phyloP scores from a whole-genome alignment of 208 protist genomes.

The Trypanosoma melophagium region DNA sequence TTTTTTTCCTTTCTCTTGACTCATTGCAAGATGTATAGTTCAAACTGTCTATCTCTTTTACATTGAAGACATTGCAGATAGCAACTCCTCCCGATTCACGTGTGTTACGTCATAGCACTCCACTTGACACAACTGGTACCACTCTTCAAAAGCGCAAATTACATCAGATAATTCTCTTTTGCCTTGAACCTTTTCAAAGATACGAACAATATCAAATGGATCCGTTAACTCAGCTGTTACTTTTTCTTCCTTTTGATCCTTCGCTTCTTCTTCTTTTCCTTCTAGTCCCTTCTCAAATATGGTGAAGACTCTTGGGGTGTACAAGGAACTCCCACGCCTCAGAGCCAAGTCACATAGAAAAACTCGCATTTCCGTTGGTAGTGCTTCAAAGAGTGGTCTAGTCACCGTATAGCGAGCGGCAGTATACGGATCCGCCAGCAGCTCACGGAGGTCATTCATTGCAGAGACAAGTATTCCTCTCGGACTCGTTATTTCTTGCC shows the following conservation, averaged over 20 bases:
- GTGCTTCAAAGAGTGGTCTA: constrained; percentile 20
- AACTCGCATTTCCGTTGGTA: constrained; percentile 40
- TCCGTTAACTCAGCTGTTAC: constrained; percentile 4
- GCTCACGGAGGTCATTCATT: constrained; percentile 25
- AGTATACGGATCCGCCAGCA: constrained; percentile 30
- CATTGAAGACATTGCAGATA: constrained; percentile 19
- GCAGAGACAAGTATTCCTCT: constrained; percentile 11
- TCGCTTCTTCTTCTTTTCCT: constrained; percentile 1
- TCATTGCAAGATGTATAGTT: too few species aligned
- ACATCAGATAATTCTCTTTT: constrained; percentile 45
- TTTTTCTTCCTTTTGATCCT: background rate
- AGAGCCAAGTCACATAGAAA: constrained; percentile 49
- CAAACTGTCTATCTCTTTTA: constrained; percentile 4
- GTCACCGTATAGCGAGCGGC: constrained; percentile 27
- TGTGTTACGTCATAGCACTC: constrained; percentile 51
- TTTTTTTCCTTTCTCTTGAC: too few species aligned
- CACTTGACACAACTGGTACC: constrained; percentile 69
- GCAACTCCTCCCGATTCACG: constrained; percentile 28
- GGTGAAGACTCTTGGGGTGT: constrained; percentile 37
- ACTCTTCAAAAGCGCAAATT: constrained; percentile 69
- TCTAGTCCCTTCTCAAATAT: constrained; percentile 4
- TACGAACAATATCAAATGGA: constrained; percentile 37
- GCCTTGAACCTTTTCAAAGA: constrained; percentile 43
- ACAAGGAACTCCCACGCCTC: constrained; percentile 34
- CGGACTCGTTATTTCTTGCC: background rate